Evolutionary conservation across 495 filamentous ascomycete genomes (phyloP).

Genomic region (Xeromyces bisporus): DNA sequence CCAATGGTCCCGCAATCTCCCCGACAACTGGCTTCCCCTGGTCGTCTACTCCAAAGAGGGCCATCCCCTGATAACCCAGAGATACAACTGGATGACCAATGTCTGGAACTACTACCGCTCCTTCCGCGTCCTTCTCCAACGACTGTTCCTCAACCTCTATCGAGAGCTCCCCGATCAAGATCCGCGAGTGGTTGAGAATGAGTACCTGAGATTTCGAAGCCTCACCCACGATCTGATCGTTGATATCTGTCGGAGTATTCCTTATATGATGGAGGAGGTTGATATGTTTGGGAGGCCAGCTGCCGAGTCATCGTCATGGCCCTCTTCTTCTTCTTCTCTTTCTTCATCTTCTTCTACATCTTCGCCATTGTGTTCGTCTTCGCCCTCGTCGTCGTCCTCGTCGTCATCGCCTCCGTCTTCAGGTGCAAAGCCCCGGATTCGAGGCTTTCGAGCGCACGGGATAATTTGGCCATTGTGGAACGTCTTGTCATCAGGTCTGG

Average conservation of each 20-base stretch:
- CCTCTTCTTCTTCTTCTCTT: too few relatives aligned
- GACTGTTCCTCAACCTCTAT: conserved; percentile 15
- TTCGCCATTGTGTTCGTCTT: too few relatives aligned
- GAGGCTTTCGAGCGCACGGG: conserved; percentile 19
- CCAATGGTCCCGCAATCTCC: conserved; percentile 19
- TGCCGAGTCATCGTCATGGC: not conserved
- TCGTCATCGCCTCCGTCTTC: not conserved
- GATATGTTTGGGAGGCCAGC: conserved; percentile 18
- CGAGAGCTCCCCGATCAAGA: conserved; percentile 5
- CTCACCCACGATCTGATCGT: conserved; percentile 22
- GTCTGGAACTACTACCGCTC: conserved; percentile 28
- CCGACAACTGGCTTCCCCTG: conserved; percentile 23
- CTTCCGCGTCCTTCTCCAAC: conserved; percentile 21
- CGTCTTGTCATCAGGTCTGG: conserved; percentile 19
- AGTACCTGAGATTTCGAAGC: conserved; percentile 1
- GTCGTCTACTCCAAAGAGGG: conserved; percentile 18
- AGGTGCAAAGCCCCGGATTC: conserved; percentile 7
- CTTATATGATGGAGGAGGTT: conserved; percentile 22
- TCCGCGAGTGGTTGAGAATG: not conserved
- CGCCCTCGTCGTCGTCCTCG: too few relatives aligned
- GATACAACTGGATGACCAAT: conserved; percentile 11
- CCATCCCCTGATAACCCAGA: conserved; percentile 21
- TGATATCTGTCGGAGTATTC: conserved; percentile 26
- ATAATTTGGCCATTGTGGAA: conserved; percentile 31
- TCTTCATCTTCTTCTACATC: too few relatives aligned